Conservation (phyloP, 2,329 filamentous ascomycete species). For the Colletotrichum orchidophilum region DNA sequence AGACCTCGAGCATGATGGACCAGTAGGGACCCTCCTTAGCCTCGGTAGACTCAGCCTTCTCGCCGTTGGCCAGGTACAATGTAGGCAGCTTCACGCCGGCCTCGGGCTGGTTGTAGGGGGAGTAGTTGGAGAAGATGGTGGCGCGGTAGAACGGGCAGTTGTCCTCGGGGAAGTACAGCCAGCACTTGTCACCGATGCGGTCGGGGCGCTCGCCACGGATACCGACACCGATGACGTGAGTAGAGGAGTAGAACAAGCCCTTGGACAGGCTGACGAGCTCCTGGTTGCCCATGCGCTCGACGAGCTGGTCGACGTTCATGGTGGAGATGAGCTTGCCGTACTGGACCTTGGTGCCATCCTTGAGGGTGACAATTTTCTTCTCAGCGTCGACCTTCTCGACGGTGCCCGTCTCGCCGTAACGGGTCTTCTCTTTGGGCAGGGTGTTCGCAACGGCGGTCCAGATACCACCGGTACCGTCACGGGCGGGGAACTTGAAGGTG, state of each 20-base stretch:
- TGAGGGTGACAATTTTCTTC: slow-evolving; percentile 83
- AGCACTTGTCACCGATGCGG: slow-evolving; percentile 99
- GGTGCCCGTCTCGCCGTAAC: slow-evolving; percentile 84
- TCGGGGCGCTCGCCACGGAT: slow-evolving; percentile 91
- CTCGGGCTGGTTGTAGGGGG: slow-evolving; percentile 94
- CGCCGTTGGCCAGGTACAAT: slow-evolving; percentile 84
- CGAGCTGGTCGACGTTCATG: slow-evolving; percentile 93
- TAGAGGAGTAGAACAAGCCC: slow-evolving; percentile 95
- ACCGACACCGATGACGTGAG: slow-evolving; percentile 96
- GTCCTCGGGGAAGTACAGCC: slow-evolving; percentile 99
- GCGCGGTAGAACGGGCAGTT: slow-evolving; percentile 99
- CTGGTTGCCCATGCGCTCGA: slow-evolving; percentile 86
- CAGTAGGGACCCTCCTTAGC: slow-evolving; percentile 94
- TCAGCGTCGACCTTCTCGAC: slow-evolving; percentile 89
- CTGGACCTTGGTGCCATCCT: slow-evolving; percentile 86
- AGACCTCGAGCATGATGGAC: slow-evolving; percentile 99
- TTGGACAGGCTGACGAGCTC: slow-evolving; percentile 86
- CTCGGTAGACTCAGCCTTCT: slow-evolving; percentile 76
- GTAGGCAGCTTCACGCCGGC: slow-evolving; percentile 86
- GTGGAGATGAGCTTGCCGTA: slow-evolving; percentile 95
- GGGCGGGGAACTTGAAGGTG: slow-evolving; percentile 97
- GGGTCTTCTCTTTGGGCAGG: slow-evolving; percentile 88
- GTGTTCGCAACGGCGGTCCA: slow-evolving; percentile 98
- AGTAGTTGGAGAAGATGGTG: slow-evolving; percentile 99
- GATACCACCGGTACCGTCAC: slow-evolving; percentile 96